Conservation (phyloP, 106 monocot genomes). For the Gastrodia elata region DNA sequence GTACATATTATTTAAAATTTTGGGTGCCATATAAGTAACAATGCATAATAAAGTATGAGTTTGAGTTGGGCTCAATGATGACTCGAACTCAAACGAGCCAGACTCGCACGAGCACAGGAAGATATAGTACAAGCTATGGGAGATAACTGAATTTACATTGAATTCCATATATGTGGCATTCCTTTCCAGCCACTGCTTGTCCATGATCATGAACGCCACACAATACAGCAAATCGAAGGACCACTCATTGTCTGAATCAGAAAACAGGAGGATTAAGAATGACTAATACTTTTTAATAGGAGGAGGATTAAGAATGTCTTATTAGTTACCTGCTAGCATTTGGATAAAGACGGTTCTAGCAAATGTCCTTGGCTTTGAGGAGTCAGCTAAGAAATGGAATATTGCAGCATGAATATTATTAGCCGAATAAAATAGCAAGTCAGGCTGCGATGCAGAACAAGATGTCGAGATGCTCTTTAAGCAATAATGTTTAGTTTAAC, state of each 20-base stretch:
- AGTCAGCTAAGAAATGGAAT: neutral
- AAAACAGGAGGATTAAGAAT: neutral
- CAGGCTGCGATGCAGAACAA: neutral
- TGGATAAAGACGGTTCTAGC: constrained; percentile 79
- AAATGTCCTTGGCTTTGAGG: constrained; percentile 62
- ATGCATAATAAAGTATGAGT: no score
- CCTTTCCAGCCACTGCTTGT: constrained; percentile 46
- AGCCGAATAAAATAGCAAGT: neutral
- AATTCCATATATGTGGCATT: constrained; percentile 62
- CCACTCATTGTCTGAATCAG: constrained; percentile 37
- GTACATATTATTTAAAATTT: no score
- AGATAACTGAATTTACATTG: constrained; percentile 37
- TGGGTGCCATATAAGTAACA: no score
- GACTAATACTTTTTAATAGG: neutral
- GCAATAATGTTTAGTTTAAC: neutral
- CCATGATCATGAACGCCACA: constrained; percentile 54
- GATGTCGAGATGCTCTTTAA: neutral
- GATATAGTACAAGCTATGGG: neutral
- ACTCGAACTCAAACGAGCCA: no score
- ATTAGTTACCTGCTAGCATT: constrained; percentile 68
- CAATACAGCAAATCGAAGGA: constrained; percentile 61
- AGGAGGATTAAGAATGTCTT: neutral
- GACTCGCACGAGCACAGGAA: no score
- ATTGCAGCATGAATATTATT: neutral
- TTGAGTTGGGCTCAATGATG: no score